Conservation (phyloP, 176 grass and related monocot species). For the Eremochloa ophiuroides region DNA sequence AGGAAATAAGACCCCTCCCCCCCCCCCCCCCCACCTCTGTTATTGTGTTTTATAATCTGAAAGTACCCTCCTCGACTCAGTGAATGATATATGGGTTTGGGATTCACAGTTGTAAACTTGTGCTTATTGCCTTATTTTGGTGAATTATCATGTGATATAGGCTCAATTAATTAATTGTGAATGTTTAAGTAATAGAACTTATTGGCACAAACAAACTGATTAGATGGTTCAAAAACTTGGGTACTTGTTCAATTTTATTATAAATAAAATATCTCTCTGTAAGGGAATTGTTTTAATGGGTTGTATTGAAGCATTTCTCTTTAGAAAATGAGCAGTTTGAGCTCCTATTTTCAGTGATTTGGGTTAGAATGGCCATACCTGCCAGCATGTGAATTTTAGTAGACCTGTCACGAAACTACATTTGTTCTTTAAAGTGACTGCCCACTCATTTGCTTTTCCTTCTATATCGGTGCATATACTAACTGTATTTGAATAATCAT, state of each 20-base stretch:
- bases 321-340: conserved; percentile 3
- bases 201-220: not conserved
- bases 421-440: conserved; percentile 12
- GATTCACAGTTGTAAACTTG: not conserved
- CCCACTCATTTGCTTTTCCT: not conserved
- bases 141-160: not conserved
- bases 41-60: not conserved
- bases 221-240: not conserved
- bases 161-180: not conserved
- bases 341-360: conserved; percentile 5
- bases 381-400: not conserved
- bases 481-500: not conserved
- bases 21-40: not conserved
- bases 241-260: not conserved
- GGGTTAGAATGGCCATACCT: conserved; percentile 6
- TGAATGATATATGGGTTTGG: not conserved
- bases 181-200: not conserved
- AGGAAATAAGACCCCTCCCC: not conserved
- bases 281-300: not conserved
- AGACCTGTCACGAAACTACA: not conserved
- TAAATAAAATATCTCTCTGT: not conserved
- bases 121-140: not conserved
- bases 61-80: not conserved
- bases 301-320: not conserved
- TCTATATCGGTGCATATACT: not conserved